Evolutionary conservation across 805 yeast species (phyloP).

Genomic region (Saturnispora sekii): DNA sequence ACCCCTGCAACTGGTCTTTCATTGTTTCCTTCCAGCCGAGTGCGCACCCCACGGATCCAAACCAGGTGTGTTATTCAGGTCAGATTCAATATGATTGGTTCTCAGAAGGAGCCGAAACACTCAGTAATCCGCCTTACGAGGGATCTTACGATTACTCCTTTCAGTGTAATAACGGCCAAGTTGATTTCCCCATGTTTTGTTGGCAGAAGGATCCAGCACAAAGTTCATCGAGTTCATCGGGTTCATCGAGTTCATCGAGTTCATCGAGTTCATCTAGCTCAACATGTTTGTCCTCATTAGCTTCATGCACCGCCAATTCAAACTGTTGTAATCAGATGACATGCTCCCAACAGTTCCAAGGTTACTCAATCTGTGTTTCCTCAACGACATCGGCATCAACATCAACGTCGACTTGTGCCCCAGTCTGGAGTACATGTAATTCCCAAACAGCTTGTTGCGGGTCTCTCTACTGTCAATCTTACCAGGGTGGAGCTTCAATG

Average conservation of each 20-base stretch:
- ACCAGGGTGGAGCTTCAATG: background rate
- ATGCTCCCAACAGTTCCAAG: background rate
- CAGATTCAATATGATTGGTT: slow-evolving; percentile 23
- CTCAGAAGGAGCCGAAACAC: slow-evolving; percentile 6
- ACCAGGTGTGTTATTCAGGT: slow-evolving; percentile 16
- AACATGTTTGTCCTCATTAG: background rate
- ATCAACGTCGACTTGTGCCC: slow-evolving; percentile 2
- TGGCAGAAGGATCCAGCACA: slow-evolving; percentile 11
- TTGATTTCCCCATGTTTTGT: slow-evolving; percentile 18
- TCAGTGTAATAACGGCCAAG: slow-evolving; percentile 17
- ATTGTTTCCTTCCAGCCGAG: slow-evolving; percentile 15
- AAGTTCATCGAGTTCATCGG: background rate
- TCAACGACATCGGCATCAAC: background rate
- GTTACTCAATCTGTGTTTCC: background rate
- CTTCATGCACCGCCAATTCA: background rate
- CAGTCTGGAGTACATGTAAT: background rate
- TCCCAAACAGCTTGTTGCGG: background rate
- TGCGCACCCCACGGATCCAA: slow-evolving; percentile 10
- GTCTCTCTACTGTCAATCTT: background rate
- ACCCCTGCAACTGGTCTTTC: slow-evolving; percentile 20
- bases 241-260: background rate
- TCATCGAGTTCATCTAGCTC: slow-evolving; percentile 1
- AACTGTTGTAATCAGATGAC: background rate
- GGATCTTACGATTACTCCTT: slow-evolving; percentile 15
- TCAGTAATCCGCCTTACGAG: slow-evolving; percentile 3